Evolutionary conservation across 805 yeast species (phyloP), one percentile per base, ranked within the genome.

Genomic region (Tetrapisispora taiwanensis): DNA sequence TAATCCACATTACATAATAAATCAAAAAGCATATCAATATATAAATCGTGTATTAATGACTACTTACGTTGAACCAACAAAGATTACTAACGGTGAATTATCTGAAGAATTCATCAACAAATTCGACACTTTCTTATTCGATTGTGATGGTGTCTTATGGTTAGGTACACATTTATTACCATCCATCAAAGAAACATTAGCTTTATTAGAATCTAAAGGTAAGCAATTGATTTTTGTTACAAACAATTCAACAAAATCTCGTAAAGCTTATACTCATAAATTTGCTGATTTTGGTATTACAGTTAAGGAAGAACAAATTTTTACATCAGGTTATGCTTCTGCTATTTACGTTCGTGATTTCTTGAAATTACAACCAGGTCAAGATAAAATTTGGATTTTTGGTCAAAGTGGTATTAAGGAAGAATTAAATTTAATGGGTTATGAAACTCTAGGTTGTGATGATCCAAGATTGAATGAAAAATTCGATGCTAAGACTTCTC

Each of bases 131-230:
- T 90, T 89, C 55, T 68, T 92, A 52, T 92, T 92, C 60, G 98
- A 92, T 58, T 92, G 98, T 68, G 98, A 92, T 60, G 98, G 98
- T 28, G 98, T 92, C 4, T 70, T 92, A 47, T 92, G 98, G 98
- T 67, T 84, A 40, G 97, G 97, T 2, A 79, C 76, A 49, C 84
- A 80, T 51, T 65, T 86, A 20, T 71, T 92, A 39, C 97, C 97
- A 7, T 68, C 75, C 15, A 84, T 86, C 1, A 72, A 70, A 12
- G 97, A 92, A 60, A 84, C 95, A 0, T 63, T 92, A 35, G 71
- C 72, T 9, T 59, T 83, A 35, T 68, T 92, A 51, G 73, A 55
- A 37, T 50, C 54, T 20, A 39, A 63, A 24, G 75, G 76, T 32
- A 92, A 92, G 63, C 76, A 79, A 48, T 70, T 86, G 42, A 72